A percentile compares a stretch with the other conserved stretches of the same genome.
These are phyloP conservation scores for Malassezia globosa DNA, from an alignment of 1,284 basidiomycete genomes.

Conservation along the genomic window DNA sequence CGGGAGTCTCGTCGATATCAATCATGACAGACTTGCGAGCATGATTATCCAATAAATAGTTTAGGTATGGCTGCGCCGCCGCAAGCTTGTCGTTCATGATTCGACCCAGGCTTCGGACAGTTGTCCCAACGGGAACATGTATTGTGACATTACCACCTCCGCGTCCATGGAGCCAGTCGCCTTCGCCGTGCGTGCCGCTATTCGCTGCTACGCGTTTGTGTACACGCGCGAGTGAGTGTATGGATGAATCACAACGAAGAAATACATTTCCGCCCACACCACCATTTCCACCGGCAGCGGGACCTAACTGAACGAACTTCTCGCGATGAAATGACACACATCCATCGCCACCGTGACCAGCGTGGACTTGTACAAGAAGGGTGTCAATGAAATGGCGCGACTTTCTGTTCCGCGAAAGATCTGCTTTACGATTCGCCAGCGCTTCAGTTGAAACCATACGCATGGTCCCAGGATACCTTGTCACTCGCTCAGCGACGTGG, in stretches of 20 bases:
- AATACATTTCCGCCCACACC: constrained; percentile 39
- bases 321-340: constrained; percentile 44
- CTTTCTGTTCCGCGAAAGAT: constrained; percentile 19
- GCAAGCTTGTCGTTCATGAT: constrained; percentile 23
- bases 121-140: constrained; percentile 43
- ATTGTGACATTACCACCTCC: constrained; percentile 30
- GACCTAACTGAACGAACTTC: constrained; percentile 43
- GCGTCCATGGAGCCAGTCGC: constrained; percentile 34
- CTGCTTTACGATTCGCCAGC: constrained; percentile 3
- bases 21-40: constrained; percentile 8
- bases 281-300: constrained; percentile 43
- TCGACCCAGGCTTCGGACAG: constrained; percentile 27
- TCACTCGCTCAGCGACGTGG: too few species aligned
- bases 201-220: constrained; percentile 25
- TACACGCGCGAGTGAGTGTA: constrained; percentile 35
- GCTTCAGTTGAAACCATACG: background rate
- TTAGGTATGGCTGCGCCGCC: constrained; percentile 26
- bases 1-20: constrained; percentile 20
- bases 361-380: constrained; percentile 26
- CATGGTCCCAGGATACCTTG: too few species aligned
- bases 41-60: constrained; percentile 19
- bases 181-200: constrained; percentile 38
- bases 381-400: constrained; percentile 41
- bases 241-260: constrained; percentile 26
- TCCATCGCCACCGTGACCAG: constrained; percentile 43